These are phyloP conservation scores for Yarrowia sp. DNA, from an alignment of 805 yeast genomes.

Conservation along the genomic window DNA sequence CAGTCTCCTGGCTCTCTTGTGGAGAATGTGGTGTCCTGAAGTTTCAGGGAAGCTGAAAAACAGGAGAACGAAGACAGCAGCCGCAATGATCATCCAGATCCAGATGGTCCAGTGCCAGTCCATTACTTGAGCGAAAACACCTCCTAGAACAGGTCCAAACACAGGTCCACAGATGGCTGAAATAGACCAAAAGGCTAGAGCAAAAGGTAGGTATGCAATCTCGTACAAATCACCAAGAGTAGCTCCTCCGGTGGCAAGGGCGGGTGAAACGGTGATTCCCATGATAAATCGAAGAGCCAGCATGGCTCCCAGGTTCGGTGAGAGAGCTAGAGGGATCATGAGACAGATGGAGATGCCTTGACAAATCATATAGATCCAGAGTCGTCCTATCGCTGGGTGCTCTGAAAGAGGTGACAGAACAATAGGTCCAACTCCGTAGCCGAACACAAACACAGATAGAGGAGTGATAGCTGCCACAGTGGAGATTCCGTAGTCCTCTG, in stretches of 20 bases:
- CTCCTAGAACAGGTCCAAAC: slow-evolving; percentile 64
- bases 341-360: slow-evolving; percentile 57
- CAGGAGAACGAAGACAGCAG: slow-evolving; percentile 49
- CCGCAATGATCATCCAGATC: slow-evolving; percentile 51
- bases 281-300: slow-evolving; percentile 66
- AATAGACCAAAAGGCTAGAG: slow-evolving; percentile 60
- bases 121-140: slow-evolving; percentile 54
- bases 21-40: slow-evolving; percentile 55
- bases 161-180: slow-evolving; percentile 63
- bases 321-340: slow-evolving; percentile 63
- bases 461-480: slow-evolving; percentile 58
- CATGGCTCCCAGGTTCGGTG: slow-evolving; percentile 58
- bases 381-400: slow-evolving; percentile 60
- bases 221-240: slow-evolving; percentile 58
- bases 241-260: slow-evolving; percentile 83
- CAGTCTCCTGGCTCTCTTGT: slow-evolving; percentile 58
- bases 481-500: slow-evolving; percentile 54
- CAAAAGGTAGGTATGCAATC: slow-evolving; percentile 55
- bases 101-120: slow-evolving; percentile 57
- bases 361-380: slow-evolving; percentile 57
- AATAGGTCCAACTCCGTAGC: slow-evolving; percentile 65
- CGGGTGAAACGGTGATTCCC: slow-evolving; percentile 82
- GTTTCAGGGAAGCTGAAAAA: slow-evolving; percentile 61
- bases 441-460: slow-evolving; percentile 59
- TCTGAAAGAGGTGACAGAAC: slow-evolving; percentile 62